A percentile compares a stretch with the other conserved stretches of the same genome.
Evolutionary conservation across 495 filamentous ascomycete species (phyloP).

Genomic region (Cudoniella acicularis): DNA sequence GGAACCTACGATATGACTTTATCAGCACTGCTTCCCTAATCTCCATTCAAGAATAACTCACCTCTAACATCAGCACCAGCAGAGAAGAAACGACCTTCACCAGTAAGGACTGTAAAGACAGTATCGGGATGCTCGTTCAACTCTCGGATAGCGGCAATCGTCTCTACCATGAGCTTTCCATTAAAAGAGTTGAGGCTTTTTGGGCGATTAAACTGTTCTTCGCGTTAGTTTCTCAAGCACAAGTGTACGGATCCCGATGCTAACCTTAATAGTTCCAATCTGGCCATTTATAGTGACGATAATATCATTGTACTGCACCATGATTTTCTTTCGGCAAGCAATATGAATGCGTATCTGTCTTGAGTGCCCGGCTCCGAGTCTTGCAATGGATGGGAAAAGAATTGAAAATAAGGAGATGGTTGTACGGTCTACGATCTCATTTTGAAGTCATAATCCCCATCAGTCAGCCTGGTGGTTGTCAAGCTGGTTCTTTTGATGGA

Average conservation of each 20-base stretch:
- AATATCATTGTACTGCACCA: conserved; percentile 19
- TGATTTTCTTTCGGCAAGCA: too few relatives aligned
- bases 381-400: too few relatives aligned
- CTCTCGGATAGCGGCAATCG: conserved; percentile 19
- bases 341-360: too few relatives aligned
- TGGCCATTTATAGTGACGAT: conserved; percentile 15
- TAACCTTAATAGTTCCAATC: conserved; percentile 25
- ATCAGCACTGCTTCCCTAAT: background rate
- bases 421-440: too few relatives aligned
- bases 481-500: too few relatives aligned
- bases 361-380: too few relatives aligned
- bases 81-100: conserved; percentile 28
- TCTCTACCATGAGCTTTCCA: conserved; percentile 23
- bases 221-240: too few relatives aligned
- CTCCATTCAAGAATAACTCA: background rate
- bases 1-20: background rate
- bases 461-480: too few relatives aligned
- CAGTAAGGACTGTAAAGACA: conserved; percentile 26
- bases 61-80: conserved; percentile 26
- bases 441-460: too few relatives aligned
- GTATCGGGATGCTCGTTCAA: conserved; percentile 24
- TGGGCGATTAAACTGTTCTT: conserved; percentile 24
- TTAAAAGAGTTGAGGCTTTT: conserved; percentile 25
- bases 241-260: too few relatives aligned
- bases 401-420: too few relatives aligned